Conservation (phyloP, 345 rosid genomes). For the Sisymbrium altissimum region DNA sequence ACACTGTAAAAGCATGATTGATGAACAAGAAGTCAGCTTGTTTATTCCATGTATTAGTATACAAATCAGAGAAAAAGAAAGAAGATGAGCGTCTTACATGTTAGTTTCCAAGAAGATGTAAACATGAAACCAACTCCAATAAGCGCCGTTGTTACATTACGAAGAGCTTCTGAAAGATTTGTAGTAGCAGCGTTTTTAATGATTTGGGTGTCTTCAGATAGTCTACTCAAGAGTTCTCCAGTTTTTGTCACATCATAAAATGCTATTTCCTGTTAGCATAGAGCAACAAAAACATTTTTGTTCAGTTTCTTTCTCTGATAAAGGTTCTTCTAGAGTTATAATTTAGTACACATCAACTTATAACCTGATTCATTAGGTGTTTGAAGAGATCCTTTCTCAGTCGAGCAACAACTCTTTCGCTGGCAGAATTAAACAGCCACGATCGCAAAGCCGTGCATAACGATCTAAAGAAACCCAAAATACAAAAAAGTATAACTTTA, state of each 20-base stretch:
- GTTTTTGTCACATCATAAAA: constrained; percentile 64
- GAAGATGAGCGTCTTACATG: constrained; percentile 39
- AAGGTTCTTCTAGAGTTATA: neutral
- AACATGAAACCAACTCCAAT: constrained; percentile 68
- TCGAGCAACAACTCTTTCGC: constrained; percentile 69
- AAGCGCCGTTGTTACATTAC: constrained; percentile 50
- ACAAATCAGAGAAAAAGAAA: neutral
- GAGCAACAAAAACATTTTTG: neutral
- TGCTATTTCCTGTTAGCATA: constrained; percentile 48
- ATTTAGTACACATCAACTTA: neutral
- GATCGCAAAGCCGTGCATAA: constrained; percentile 54
- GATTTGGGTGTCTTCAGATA: constrained; percentile 65
- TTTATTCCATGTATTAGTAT: neutral
- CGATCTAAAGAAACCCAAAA: constrained; percentile 36
- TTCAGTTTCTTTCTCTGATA: neutral
- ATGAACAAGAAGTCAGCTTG: constrained; percentile 1
- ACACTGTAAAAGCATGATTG: constrained; percentile 43
- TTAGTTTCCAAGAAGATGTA: constrained; percentile 63
- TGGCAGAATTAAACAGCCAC: constrained; percentile 58
- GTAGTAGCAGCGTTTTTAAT: constrained; percentile 72
- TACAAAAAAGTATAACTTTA: neutral
- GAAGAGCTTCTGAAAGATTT: constrained; percentile 63
- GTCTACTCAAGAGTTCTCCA: constrained; percentile 64
- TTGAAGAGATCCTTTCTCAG: constrained; percentile 51
- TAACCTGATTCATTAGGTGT: constrained; percentile 58